phyloP scores from a whole-genome alignment of 805 yeast genomes.

The Saccharomycopsis capsularis region DNA sequence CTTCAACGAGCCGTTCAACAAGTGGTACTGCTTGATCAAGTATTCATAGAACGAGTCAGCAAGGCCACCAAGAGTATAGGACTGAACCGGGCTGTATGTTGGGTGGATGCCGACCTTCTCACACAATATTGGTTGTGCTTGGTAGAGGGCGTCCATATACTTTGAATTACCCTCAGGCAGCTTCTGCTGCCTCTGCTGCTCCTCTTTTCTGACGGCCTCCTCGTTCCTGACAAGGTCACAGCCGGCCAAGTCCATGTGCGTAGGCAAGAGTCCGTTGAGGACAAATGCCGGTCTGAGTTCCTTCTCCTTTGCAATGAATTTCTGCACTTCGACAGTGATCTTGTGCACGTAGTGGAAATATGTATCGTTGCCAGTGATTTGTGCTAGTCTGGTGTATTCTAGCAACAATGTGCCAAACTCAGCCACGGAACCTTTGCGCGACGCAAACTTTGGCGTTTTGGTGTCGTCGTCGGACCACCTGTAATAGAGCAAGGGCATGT shows the following conservation, averaged over 20 bases:
- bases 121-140: conserved; percentile 31
- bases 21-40: conserved; percentile 40
- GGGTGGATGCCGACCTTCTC: conserved; percentile 24
- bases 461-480: conserved; percentile 34
- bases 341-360: conserved; percentile 46
- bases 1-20: conserved; percentile 34
- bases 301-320: conserved; percentile 13
- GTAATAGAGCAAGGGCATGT: conserved; percentile 43
- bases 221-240: conserved; percentile 37
- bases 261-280: conserved; percentile 40
- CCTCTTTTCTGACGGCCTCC: conserved; percentile 26
- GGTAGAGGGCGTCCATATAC: conserved; percentile 31
- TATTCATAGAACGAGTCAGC: conserved; percentile 45
- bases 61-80: conserved; percentile 35
- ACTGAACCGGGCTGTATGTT: conserved; percentile 18
- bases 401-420: conserved; percentile 44
- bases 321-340: conserved; percentile 34
- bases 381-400: conserved; percentile 47
- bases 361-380: conserved; percentile 39
- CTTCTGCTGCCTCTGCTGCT: not conserved
- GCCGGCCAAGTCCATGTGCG: conserved; percentile 43
- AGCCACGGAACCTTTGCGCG: conserved; percentile 33
- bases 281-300: conserved; percentile 29
- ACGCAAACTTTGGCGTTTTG: conserved; percentile 32
- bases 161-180: not conserved